Conservation (phyloP, 2,329 filamentous ascomycete species). For the Rasamsonia emersonii region DNA sequence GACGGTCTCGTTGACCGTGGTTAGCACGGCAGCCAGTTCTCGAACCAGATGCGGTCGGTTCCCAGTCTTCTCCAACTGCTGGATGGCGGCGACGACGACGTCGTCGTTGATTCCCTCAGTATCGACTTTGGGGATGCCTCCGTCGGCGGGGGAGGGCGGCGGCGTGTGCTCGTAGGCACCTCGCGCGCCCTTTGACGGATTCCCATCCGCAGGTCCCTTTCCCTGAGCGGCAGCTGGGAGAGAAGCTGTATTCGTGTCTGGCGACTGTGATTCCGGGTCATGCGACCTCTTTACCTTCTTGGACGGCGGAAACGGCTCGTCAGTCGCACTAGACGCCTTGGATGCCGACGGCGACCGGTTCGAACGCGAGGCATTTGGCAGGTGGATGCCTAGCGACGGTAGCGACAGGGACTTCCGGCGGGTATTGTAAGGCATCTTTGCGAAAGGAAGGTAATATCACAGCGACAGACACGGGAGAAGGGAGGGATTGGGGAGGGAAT, state of each 20-base stretch:
- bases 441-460: background rate
- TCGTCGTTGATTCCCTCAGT: slow-evolving; percentile 84
- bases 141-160: slow-evolving; percentile 60
- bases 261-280: slow-evolving; percentile 38
- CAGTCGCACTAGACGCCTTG: slow-evolving; percentile 51
- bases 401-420: slow-evolving; percentile 92
- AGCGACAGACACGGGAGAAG: slow-evolving; percentile 6
- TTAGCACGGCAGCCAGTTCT: slow-evolving; percentile 75
- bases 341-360: slow-evolving; percentile 53
- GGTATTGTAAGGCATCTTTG: slow-evolving; percentile 84
- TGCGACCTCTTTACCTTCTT: slow-evolving; percentile 78
- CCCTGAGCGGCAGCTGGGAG: slow-evolving; percentile 20
- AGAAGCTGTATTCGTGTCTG: slow-evolving; percentile 25
- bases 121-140: slow-evolving; percentile 53
- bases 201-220: slow-evolving; percentile 19
- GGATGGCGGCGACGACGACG: slow-evolving; percentile 83
- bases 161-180: slow-evolving; percentile 64
- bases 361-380: slow-evolving; percentile 52
- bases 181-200: slow-evolving; percentile 29
- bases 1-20: slow-evolving; percentile 68
- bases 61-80: slow-evolving; percentile 78
- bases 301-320: slow-evolving; percentile 43
- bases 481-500: slow-evolving; percentile 4
- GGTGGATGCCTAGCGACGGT: slow-evolving; percentile 83
- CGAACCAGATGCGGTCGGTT: slow-evolving; percentile 94